Evolutionary conservation across 768 basidiomycete genomes (phyloP), one percentile per base, ranked within the genome.

Genomic region (Hemileccinum rubropunctum): DNA sequence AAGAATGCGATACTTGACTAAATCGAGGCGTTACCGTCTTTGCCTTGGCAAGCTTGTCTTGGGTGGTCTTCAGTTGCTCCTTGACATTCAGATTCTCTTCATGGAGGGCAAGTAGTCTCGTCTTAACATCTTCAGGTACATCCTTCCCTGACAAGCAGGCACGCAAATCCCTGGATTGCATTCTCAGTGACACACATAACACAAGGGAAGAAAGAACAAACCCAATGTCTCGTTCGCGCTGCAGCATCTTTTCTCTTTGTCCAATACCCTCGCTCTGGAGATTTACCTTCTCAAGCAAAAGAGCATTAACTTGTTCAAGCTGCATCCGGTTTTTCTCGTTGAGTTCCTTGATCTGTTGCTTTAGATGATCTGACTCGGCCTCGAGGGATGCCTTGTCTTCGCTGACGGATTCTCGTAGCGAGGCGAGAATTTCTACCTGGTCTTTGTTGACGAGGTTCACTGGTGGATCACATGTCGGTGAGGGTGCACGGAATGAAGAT

Each of bases 381-480:
- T 89, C 88, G 10, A 95, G 76, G 13, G 73, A 79, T 12, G 77
- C 76, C 67, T 93, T 93, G 68, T 98, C 95, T 63, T 89, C 86
- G 62, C 86, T 87, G 37, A 95, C 89, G 2, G 89, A 92, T 51
- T 92, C 91, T 36, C 95, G 84, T 23, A 97, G 72, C 6, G 83
- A 83, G 3, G 84, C 78, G 28, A 98, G 83, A 50, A 95, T 92
- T 45, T 95, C 94, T 18, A 94, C 73, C 65, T 98, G 92, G 63
- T 97, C 93, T 65, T 91, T 92, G 73, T 93, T 89, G 39, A 98
- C 87, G 38, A 98, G 78, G 39, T 82, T 88, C 61, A 98, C 94
- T 95, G 60, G 12, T 30, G 33, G 40, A 57, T 34, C 23, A 17
- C 26, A 39, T 26, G 40, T 53, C 10, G 51, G 58, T 42, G 7